These are phyloP conservation scores for Boletus fagicola DNA, from an alignment of 768 basidiomycete species.

Conservation along the genomic window DNA sequence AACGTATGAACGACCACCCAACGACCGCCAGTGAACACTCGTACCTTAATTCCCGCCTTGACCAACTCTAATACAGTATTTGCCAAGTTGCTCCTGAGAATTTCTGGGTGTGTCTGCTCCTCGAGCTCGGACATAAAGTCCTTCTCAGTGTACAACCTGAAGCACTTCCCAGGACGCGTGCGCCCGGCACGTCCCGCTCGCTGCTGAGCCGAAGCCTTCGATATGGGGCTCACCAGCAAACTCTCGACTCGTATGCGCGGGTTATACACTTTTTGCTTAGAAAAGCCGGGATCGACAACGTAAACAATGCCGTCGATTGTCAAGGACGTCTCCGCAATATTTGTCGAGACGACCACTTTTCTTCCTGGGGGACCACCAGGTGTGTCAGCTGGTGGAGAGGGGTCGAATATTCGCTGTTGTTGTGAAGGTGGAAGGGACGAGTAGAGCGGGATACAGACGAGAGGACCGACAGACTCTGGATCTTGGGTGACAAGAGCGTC, in stretches of 20 bases:
- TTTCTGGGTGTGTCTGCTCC: slow-evolving; percentile 97
- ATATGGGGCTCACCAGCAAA: slow-evolving; percentile 90
- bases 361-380: slow-evolving; percentile 79
- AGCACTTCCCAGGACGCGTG: slow-evolving; percentile 96
- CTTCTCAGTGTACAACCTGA: slow-evolving; percentile 93
- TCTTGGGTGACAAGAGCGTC: slow-evolving; percentile 77
- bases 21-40: neutral
- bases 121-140: slow-evolving; percentile 95
- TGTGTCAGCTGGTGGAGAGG: slow-evolving; percentile 63
- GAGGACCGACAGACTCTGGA: slow-evolving; percentile 75
- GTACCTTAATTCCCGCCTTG: slow-evolving; percentile 87
- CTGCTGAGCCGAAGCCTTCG: slow-evolving; percentile 95
- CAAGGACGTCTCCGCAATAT: slow-evolving; percentile 95
- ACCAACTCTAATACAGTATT: slow-evolving; percentile 92
- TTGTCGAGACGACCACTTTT: slow-evolving; percentile 94
- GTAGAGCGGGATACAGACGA: slow-evolving; percentile 90
- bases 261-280: slow-evolving; percentile 98
- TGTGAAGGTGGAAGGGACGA: slow-evolving; percentile 92
- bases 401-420: slow-evolving; percentile 96
- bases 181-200: slow-evolving; percentile 95
- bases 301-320: slow-evolving; percentile 99
- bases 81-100: slow-evolving; percentile 87
- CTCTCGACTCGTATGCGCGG: slow-evolving; percentile 95
- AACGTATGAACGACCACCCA: neutral
- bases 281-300: slow-evolving; percentile 96